Evolutionary conservation across 2,329 filamentous ascomycete genomes (phyloP).

Genomic region (Dactylellina haptotyla): DNA sequence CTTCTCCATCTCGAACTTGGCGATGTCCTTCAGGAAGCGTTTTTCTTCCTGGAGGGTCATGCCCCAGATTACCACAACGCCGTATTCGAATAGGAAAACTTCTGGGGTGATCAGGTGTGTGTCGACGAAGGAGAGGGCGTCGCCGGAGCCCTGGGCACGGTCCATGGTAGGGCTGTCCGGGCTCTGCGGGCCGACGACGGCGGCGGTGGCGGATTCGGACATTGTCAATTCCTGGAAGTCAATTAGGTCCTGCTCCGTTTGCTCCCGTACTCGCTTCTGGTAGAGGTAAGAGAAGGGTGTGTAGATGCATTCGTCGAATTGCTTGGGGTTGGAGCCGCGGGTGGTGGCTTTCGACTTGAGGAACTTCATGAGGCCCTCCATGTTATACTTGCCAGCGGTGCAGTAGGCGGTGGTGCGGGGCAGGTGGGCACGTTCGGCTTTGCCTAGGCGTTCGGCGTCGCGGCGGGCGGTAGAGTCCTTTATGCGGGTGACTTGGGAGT

Average conservation of each 20-base stretch:
- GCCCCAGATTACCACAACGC: slow-evolving; percentile 97
- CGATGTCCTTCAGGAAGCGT: slow-evolving; percentile 89
- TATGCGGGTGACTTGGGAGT: slow-evolving; percentile 96
- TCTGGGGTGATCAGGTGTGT: slow-evolving; percentile 78
- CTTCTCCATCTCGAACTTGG: slow-evolving; percentile 93
- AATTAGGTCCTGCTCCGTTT: slow-evolving; percentile 72
- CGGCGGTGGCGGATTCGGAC: slow-evolving; percentile 54
- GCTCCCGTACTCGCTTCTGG: slow-evolving; percentile 72
- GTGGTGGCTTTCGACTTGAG: slow-evolving; percentile 83
- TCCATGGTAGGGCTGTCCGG: slow-evolving; percentile 40
- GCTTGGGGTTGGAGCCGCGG: slow-evolving; percentile 83
- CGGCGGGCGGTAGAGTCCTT: slow-evolving; percentile 93
- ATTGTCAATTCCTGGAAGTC: slow-evolving; percentile 67
- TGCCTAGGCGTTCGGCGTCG: slow-evolving; percentile 90
- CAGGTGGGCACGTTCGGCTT: slow-evolving; percentile 86
- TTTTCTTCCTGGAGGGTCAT: slow-evolving; percentile 92
- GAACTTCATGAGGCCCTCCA: slow-evolving; percentile 89
- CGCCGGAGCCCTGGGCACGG: slow-evolving; percentile 60
- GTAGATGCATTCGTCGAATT: slow-evolving; percentile 98
- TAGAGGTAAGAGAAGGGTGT: slow-evolving; percentile 81
- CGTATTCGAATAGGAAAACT: slow-evolving; percentile 96
- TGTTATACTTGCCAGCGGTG: slow-evolving; percentile 88
- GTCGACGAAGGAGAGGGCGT: slow-evolving; percentile 57
- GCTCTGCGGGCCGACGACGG: slow-evolving; percentile 27
- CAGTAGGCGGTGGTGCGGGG: slow-evolving; percentile 97